phyloP scores from a whole-genome alignment of 768 basidiomycete species.

The Pulveroboletus frians region DNA sequence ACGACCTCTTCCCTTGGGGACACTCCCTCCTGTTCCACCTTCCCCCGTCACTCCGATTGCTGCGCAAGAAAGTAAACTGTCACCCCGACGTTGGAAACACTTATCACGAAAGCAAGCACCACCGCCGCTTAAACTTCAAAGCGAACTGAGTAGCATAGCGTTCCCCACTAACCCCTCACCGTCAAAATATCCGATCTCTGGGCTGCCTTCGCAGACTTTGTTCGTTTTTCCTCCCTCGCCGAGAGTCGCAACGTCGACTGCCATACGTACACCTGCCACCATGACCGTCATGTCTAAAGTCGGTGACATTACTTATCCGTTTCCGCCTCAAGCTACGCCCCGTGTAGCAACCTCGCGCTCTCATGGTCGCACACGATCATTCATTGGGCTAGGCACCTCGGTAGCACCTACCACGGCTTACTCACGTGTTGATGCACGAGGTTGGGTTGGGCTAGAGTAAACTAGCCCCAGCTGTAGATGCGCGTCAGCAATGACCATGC shows the following conservation, averaged over 20 bases:
- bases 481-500: conserved; percentile 7
- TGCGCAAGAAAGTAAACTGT: conserved; percentile 26
- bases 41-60: conserved; percentile 58
- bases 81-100: conserved; percentile 42
- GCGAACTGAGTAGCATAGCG: conserved; percentile 22
- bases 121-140: conserved; percentile 50
- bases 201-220: conserved; percentile 73
- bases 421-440: conserved; percentile 78
- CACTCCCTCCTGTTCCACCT: conserved; percentile 67
- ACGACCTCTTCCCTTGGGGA: conserved; percentile 55
- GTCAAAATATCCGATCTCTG: conserved; percentile 24
- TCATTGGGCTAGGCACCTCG: conserved; percentile 64
- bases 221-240: conserved; percentile 86
- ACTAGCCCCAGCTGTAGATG: conserved; percentile 5
- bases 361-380: conserved; percentile 65
- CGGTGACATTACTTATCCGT: conserved; percentile 40
- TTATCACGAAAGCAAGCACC: conserved; percentile 52
- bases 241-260: conserved; percentile 39
- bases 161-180: conserved; percentile 24
- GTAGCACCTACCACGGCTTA: conserved; percentile 77
- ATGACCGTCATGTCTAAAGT: conserved; percentile 73
- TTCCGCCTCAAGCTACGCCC: conserved; percentile 59
- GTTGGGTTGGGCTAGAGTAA: conserved; percentile 60
- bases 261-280: conserved; percentile 66
- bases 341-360: conserved; percentile 64